Conservation (phyloP, 2,329 filamentous ascomycete genomes). For the Capronia epimyces region DNA sequence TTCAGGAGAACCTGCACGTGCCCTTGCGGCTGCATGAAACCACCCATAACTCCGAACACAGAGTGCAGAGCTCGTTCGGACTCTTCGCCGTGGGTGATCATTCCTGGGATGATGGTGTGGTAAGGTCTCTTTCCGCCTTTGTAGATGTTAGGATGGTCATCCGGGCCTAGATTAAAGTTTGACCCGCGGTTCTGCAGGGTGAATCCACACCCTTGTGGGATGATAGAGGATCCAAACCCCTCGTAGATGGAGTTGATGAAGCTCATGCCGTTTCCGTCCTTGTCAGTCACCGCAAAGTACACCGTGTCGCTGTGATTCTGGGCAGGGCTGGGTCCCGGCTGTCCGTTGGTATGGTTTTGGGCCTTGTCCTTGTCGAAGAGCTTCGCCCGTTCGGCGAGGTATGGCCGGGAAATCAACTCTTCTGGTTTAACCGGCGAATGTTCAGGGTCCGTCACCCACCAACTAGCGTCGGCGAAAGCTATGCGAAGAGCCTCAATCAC, state of each 20-base stretch:
- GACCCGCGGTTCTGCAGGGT: slow-evolving; percentile 86
- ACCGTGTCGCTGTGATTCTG: slow-evolving; percentile 86
- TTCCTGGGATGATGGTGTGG: slow-evolving; percentile 93
- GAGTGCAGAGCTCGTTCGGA: slow-evolving; percentile 68
- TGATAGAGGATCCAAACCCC: slow-evolving; percentile 77
- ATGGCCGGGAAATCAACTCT: slow-evolving; percentile 63
- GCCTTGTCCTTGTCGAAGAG: slow-evolving; percentile 55
- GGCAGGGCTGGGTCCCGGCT: slow-evolving; percentile 60
- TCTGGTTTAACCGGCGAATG: slow-evolving; percentile 57
- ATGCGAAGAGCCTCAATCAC: slow-evolving; percentile 84
- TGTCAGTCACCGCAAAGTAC: slow-evolving; percentile 82
- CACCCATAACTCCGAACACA: slow-evolving; percentile 95
- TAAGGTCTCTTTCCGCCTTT: slow-evolving; percentile 84
- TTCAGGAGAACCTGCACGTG: slow-evolving; percentile 91
- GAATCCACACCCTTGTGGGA: slow-evolving; percentile 82
- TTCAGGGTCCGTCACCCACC: slow-evolving; percentile 72
- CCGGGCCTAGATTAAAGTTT: slow-evolving; percentile 66
- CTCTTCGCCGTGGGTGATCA: slow-evolving; percentile 63
- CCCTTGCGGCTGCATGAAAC: slow-evolving; percentile 97
- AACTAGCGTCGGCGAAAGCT: slow-evolving; percentile 80
- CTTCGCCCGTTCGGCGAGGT: slow-evolving; percentile 65
- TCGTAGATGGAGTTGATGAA: slow-evolving; percentile 97
- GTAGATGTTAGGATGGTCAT: slow-evolving; percentile 70
- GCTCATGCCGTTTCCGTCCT: slow-evolving; percentile 78
- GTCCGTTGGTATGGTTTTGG: slow-evolving; percentile 57